A percentile compares a stretch with the other conserved stretches of the same genome.
phyloP scores from a whole-genome alignment of 106 monocot genomes.

The Chionographis japonica region DNA sequence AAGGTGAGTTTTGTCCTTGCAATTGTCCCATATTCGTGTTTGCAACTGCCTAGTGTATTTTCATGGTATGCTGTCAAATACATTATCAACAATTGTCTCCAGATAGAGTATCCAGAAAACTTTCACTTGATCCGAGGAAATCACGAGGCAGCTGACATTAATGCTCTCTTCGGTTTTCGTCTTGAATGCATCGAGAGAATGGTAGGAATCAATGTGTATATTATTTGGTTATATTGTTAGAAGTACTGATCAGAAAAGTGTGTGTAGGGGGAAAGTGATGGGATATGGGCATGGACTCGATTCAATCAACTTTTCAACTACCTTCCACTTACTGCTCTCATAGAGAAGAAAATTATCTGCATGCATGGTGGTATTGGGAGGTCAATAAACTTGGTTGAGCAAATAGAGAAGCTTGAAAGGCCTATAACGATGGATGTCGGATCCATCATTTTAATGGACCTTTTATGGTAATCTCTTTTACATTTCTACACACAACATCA shows the following conservation, averaged over 20 bases:
- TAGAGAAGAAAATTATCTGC: slow-evolving; percentile 98
- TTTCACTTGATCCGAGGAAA: slow-evolving; percentile 94
- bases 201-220: slow-evolving; percentile 39
- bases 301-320: slow-evolving; percentile 95
- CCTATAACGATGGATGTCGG: slow-evolving; percentile 99
- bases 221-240: slow-evolving; percentile 4
- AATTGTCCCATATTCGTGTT: background rate
- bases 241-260: slow-evolving; percentile 11
- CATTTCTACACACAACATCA: background rate
- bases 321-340: slow-evolving; percentile 87
- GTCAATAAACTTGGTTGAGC: slow-evolving; percentile 88
- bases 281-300: slow-evolving; percentile 98
- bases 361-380: slow-evolving; percentile 99
- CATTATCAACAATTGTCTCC: slow-evolving; percentile 8
- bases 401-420: slow-evolving; percentile 96
- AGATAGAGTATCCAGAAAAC: slow-evolving; percentile 99
- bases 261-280: slow-evolving; percentile 93
- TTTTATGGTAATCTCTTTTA: slow-evolving; percentile 59
- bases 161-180: slow-evolving; percentile 98
- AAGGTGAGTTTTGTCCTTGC: slow-evolving; percentile 48
- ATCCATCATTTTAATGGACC: slow-evolving; percentile 92
- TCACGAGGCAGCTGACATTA: slow-evolving; percentile 98
- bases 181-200: slow-evolving; percentile 99
- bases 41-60: background rate
- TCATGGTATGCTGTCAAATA: background rate